Conservation (phyloP, 1,284 basidiomycete genomes). For the Hymenochaete sp. region DNA sequence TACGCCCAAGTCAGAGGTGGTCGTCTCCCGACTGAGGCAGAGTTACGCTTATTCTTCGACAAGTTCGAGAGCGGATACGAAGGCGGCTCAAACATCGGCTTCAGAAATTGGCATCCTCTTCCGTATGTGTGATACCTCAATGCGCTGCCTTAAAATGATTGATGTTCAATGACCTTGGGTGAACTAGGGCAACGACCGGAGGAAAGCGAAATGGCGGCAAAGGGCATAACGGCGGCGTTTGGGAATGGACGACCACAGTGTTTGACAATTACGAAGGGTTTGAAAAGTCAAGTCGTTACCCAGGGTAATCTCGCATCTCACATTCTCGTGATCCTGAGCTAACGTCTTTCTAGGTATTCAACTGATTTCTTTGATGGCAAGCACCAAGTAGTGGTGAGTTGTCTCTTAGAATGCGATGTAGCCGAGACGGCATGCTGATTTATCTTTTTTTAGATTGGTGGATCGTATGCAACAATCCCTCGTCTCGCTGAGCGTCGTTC, state of each 20-base stretch:
- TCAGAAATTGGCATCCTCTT: conserved; percentile 89
- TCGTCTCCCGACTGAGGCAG: conserved; percentile 83
- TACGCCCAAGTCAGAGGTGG: conserved; percentile 85
- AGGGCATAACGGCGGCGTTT: conserved; percentile 91
- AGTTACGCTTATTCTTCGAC: conserved; percentile 74
- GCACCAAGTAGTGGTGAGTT: conserved; percentile 76
- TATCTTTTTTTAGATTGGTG: conserved; percentile 57
- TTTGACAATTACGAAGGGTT: conserved; percentile 74
- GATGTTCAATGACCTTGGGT: neutral
- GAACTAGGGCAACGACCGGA: conserved; percentile 52
- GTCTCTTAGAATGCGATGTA: neutral
- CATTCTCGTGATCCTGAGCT: neutral
- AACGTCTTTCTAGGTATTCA: conserved; percentile 49
- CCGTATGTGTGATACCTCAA: conserved; percentile 47
- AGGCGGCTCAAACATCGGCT: conserved; percentile 76
- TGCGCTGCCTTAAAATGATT: neutral
- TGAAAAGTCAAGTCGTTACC: conserved; percentile 68
- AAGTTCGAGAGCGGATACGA: conserved; percentile 60
- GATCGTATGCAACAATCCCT: conserved; percentile 84
- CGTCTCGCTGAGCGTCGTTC: conserved; percentile 68
- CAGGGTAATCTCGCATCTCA: conserved; percentile 46
- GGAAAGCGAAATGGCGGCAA: conserved; percentile 35
- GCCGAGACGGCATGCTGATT: neutral
- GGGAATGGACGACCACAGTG: conserved; percentile 92
- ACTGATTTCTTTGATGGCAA: conserved; percentile 84